These are phyloP conservation scores for Astragalus glycyphyllos DNA, from an alignment of 306 rosid species.

Conservation along the genomic window DNA sequence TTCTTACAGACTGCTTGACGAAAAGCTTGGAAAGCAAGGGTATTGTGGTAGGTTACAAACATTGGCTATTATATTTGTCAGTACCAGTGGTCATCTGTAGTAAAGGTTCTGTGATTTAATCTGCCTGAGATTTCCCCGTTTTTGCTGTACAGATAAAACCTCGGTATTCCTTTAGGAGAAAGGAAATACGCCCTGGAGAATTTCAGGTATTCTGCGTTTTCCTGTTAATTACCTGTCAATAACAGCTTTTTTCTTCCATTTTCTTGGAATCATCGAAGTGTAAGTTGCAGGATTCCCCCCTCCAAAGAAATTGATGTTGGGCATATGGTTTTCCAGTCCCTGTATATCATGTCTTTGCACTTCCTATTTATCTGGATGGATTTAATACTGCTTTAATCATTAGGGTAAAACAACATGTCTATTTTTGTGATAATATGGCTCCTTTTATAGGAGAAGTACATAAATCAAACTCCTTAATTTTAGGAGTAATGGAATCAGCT, in stretches of 20 bases:
- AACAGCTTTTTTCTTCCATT: conserved; percentile 4
- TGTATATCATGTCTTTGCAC: conserved; percentile 6
- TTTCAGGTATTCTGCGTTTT: conserved; percentile 75
- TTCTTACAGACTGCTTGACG: conserved; percentile 92
- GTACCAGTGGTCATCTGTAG: conserved; percentile 11
- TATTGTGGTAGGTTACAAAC: conserved; percentile 63
- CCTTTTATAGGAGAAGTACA: too few relatives aligned
- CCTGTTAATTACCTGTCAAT: background rate
- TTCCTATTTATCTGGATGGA: conserved; percentile 1
- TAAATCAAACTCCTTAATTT: too few relatives aligned
- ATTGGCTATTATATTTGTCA: conserved; percentile 29
- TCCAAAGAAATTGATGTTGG: conserved; percentile 5
- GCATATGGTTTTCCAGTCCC: background rate
- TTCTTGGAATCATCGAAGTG: conserved; percentile 17
- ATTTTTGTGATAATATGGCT: too few relatives aligned
- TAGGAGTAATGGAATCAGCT: too few relatives aligned
- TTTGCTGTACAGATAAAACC: conserved; percentile 74
- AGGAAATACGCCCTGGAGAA: conserved; percentile 94
- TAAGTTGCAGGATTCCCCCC: background rate
- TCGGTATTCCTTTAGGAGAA: conserved; percentile 89
- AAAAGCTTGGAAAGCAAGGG: conserved; percentile 99
- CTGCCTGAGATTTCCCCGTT: conserved; percentile 16
- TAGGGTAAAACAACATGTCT: too few relatives aligned
- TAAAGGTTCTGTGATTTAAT: conserved; percentile 28
- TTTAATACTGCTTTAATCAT: background rate